These are phyloP conservation scores for Trichoderma reesei DNA, from an alignment of 495 filamentous ascomycete species.

Conservation along the genomic window DNA sequence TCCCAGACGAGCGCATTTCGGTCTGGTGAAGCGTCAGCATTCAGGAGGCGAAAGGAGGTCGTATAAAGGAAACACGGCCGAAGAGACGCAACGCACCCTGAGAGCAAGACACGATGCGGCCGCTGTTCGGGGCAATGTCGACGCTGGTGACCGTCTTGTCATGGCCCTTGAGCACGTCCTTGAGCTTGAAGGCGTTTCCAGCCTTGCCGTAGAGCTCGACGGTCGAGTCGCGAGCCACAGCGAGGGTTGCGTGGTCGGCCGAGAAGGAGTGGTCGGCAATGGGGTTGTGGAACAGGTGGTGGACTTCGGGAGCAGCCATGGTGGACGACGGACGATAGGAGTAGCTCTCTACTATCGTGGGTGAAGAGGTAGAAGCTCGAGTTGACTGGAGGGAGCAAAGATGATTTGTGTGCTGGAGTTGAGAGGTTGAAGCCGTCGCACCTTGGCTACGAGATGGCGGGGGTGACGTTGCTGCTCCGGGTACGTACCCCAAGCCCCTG, in stretches of 20 bases:
- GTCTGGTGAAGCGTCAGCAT: conserved; percentile 44
- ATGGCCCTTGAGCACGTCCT: conserved; percentile 89
- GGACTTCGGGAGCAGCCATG: conserved; percentile 82
- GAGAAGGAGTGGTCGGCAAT: conserved; percentile 98
- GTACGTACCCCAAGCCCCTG: neutral
- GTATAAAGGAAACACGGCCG: neutral
- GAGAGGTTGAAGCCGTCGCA: conserved; percentile 1
- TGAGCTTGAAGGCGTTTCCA: conserved; percentile 68
- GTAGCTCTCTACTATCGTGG: conserved; percentile 97
- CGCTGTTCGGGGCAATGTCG: conserved; percentile 82
- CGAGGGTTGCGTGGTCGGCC: conserved; percentile 76
- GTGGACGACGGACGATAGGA: conserved; percentile 61
- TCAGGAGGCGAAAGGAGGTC: neutral
- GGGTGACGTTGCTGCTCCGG: conserved; percentile 6
- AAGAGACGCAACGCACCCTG: conserved; percentile 51
- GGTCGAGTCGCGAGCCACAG: conserved; percentile 80
- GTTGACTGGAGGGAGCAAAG: conserved; percentile 1
- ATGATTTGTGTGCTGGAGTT: neutral
- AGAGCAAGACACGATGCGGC: conserved; percentile 93
- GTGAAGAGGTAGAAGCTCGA: conserved; percentile 7
- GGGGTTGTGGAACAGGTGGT: conserved; percentile 93
- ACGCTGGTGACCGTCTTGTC: conserved; percentile 95
- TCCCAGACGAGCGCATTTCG: conserved; percentile 99
- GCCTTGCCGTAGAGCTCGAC: conserved; percentile 78
- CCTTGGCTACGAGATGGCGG: conserved; percentile 3